Evolutionary conservation across 2,329 filamentous ascomycete genomes (phyloP), one percentile per base, ranked within the genome.

Genomic region (Eurotiales sp.): DNA sequence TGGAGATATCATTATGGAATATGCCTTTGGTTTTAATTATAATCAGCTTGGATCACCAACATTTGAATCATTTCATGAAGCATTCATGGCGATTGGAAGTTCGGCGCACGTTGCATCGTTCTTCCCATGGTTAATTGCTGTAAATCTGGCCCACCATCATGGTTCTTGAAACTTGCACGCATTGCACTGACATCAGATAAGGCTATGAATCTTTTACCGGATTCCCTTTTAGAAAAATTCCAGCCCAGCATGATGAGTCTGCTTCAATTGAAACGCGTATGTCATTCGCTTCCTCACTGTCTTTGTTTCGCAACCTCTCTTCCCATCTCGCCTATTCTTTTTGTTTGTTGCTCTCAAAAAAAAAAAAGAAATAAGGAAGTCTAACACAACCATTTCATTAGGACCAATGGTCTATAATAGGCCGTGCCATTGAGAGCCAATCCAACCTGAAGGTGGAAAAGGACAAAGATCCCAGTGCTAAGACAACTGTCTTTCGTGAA

Each of bases 401-500:
- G 56, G 55, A 59, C 36, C 53, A 56, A 41, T 56, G 53, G 32
- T 54, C 53, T 14, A 55, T 61, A 40, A 57, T 58, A 44, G 52
- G 46, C 22, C 51, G 50, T 4, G 51, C 56, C 7, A 59, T 62
- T 27, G 46, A 52, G 2, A 46, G 53, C 23, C 44, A 54, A 2
- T 34, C 30, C 4, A 32, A 37, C 15, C 15, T 8, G 8, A 36
- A 40, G 8, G 6, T 23, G 4, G 11, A 36, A 21, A 40, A 52
- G 22, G 12, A 41, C 15, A 37, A 41, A 22, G 19, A 30, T n/a
- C 12, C 17, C n/a, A 44, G 5, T 45, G 22, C 22, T 25, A 46
- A 46, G 3, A 41, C 53, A 15, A 66, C 58, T 21, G 51, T 68
- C 10, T 69, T 71, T 48, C 59, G 65, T 7, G 63, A 64, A 23